phyloP scores from a whole-genome alignment of 768 basidiomycete genomes.

The Saitozyma sp. region DNA sequence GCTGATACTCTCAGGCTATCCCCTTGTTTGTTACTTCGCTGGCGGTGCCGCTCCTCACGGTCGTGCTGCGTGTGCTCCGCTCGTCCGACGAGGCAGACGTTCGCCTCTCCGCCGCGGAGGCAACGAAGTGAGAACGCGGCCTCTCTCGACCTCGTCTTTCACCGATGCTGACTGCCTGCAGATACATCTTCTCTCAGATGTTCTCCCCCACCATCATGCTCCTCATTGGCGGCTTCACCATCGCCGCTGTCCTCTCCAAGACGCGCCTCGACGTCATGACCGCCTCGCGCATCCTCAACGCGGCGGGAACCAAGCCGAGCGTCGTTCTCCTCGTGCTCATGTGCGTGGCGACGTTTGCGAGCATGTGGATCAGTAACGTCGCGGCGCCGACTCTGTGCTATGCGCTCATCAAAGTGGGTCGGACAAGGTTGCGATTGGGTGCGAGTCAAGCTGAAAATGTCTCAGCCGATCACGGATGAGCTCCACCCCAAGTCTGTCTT shows the following conservation, averaged over 20 bases:
- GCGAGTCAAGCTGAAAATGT: not conserved
- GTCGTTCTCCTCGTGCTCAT: conserved; percentile 90
- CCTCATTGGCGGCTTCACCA: conserved; percentile 94
- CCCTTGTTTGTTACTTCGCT: conserved; percentile 96
- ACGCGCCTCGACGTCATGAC: conserved; percentile 86
- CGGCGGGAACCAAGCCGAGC: conserved; percentile 84
- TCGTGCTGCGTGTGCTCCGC: conserved; percentile 77
- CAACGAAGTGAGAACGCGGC: conserved; percentile 67
- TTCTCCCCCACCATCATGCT: conserved; percentile 99
- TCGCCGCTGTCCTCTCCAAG: conserved; percentile 92
- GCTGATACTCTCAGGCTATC: conserved; percentile 65
- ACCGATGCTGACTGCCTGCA: conserved; percentile 47
- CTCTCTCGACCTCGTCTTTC: not conserved
- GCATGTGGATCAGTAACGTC: conserved; percentile 99
- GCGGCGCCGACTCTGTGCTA: conserved; percentile 97
- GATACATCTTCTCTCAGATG: conserved; percentile 90
- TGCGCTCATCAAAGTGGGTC: conserved; percentile 80
- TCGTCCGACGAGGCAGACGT: conserved; percentile 58
- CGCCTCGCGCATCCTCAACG: conserved; percentile 82
- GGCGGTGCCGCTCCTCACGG: conserved; percentile 80
- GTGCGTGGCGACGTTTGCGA: conserved; percentile 94
- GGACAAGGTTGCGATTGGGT: not conserved
- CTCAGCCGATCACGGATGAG: conserved; percentile 86
- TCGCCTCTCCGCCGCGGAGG: conserved; percentile 64
- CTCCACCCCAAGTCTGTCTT: conserved; percentile 83